Base-by-base conservation (phyloP, 768 basidiomycete genomes). In the Phanerochaete sordida region DNA sequence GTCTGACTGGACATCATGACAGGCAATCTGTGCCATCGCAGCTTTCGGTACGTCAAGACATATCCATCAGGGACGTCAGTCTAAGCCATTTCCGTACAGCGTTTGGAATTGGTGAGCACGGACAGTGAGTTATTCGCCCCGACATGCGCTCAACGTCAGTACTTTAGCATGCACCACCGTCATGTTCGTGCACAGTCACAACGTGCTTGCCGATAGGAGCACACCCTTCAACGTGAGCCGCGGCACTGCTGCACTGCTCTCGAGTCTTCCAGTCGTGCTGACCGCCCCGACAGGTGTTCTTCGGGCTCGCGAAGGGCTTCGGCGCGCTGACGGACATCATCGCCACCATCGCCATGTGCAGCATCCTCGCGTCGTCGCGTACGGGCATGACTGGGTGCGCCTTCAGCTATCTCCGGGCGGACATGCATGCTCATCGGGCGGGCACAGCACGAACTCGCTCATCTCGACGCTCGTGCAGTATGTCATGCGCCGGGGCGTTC, bases 321-420 rank as follows among this genome's bases (percentile, higher is more conserved):
- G 76, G 74, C 31, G 75, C 79, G 15, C 50, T 75, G 0, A 76
- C 79, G 2, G 80, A 81, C 59, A 69, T 81, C 21, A 39, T 79
- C 12, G 79, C 80, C 0, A 81, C 79, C 8, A 67, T 75, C 24
- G 77, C 77, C 0, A 76, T 81, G 76, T 79, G 78, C 64, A 59
- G 73, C 2, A 74, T 74, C 45, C 70, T 81, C 4, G 69, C 71
- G 0, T 68, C 70, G 6, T 65, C 76, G 2, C 74, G 72, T 59
- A 77, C 76, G 11, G 77, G 76, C 3, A 74, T 80, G 26, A 59
- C 61, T 8, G 63, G 71, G 79, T 80, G 47, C 24, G 75, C 66
- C 21, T 23, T 35, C 11, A 37, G 37, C 16, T 9, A 30, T 11
- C 15, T 15, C 31, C 31, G 60, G 8, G 19, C 19, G 4, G 11